Evolutionary conservation across 2,329 filamentous ascomycete genomes (phyloP).

Genomic region (Bipolaris victoriae): DNA sequence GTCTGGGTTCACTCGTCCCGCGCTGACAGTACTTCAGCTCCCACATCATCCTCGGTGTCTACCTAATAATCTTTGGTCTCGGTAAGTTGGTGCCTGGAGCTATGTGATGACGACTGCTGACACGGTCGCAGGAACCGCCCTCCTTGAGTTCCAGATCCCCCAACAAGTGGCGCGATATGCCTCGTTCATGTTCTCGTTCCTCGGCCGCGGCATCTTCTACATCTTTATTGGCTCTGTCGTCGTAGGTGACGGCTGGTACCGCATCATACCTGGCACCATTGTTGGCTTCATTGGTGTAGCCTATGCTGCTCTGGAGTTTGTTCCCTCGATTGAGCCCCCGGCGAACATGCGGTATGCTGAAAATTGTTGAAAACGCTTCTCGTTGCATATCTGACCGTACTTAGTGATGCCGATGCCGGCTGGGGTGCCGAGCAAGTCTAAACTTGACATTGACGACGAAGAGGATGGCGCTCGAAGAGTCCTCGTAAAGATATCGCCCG

Average conservation of each 20-base stretch:
- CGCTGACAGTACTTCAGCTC: constrained; percentile 58
- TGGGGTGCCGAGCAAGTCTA: constrained; percentile 62
- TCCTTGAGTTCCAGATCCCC: constrained; percentile 87
- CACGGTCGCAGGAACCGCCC: constrained; percentile 64
- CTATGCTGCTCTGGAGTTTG: constrained; percentile 65
- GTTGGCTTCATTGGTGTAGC: constrained; percentile 78
- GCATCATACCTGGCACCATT: constrained; percentile 77
- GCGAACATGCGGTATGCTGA: constrained; percentile 58
- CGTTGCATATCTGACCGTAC: constrained; percentile 14
- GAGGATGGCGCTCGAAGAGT: constrained; percentile 40
- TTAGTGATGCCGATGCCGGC: constrained; percentile 58
- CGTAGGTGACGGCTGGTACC: constrained; percentile 69
- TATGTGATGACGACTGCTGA: constrained; percentile 20
- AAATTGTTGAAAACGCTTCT: neutral
- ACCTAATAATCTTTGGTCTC: constrained; percentile 89
- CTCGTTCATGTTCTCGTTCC: constrained; percentile 96
- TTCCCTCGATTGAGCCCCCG: constrained; percentile 60
- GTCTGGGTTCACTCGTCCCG: neutral
- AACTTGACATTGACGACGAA: constrained; percentile 8
- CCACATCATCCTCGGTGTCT: constrained; percentile 78
- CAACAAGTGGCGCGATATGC: constrained; percentile 92
- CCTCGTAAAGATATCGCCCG: constrained; percentile 14
- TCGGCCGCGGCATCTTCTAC: constrained; percentile 96
- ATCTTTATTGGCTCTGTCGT: constrained; percentile 91
- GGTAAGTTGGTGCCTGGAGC: constrained; percentile 58